A percentile compares a stretch with the other conserved stretches of the same genome.
Evolutionary conservation across 2,329 filamentous ascomycete genomes (phyloP).

Genomic region (Arthroderma sp.): DNA sequence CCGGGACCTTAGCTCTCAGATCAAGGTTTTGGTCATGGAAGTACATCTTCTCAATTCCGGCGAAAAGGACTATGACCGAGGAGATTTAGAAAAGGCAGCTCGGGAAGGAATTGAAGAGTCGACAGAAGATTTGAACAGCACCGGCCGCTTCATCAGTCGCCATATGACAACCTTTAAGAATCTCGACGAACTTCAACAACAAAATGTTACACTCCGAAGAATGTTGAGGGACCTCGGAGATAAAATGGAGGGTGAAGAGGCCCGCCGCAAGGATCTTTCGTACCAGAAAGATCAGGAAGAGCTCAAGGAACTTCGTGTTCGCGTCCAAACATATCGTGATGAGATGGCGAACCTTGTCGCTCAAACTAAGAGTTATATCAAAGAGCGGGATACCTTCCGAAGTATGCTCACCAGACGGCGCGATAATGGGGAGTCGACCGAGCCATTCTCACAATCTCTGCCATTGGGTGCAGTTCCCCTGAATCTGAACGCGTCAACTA

Average conservation of each 20-base stretch:
- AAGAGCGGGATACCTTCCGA: conserved; percentile 94
- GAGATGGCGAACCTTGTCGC: conserved; percentile 70
- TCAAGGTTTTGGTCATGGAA: conserved; percentile 83
- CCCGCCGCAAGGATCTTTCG: conserved; percentile 45
- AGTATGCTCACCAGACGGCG: conserved; percentile 74
- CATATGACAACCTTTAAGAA: conserved; percentile 83
- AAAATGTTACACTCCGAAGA: conserved; percentile 73
- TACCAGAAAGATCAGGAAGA: conserved; percentile 50
- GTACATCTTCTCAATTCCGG: conserved; percentile 63
- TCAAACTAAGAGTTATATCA: conserved; percentile 83
- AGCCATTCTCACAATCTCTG: conserved; percentile 58
- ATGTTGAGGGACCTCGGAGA: conserved; percentile 75
- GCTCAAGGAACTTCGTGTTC: conserved; percentile 57
- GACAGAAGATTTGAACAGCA: conserved; percentile 64
- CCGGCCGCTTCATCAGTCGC: conserved; percentile 77
- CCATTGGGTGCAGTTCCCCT: conserved; percentile 40
- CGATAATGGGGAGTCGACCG: conserved; percentile 47
- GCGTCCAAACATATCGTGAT: conserved; percentile 67
- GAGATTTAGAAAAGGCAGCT: conserved; percentile 64
- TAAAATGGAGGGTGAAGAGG: conserved; percentile 83
- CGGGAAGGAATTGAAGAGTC: conserved; percentile 61
- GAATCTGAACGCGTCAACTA: conserved; percentile 30
- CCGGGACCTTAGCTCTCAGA: conserved; percentile 76
- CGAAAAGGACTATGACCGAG: conserved; percentile 61
- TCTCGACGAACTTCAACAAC: conserved; percentile 68